A percentile compares a stretch with the other conserved stretches of the same genome.
phyloP scores from a whole-genome alignment of 1,284 basidiomycete species.

The Moesziomyces parantarcticus region DNA sequence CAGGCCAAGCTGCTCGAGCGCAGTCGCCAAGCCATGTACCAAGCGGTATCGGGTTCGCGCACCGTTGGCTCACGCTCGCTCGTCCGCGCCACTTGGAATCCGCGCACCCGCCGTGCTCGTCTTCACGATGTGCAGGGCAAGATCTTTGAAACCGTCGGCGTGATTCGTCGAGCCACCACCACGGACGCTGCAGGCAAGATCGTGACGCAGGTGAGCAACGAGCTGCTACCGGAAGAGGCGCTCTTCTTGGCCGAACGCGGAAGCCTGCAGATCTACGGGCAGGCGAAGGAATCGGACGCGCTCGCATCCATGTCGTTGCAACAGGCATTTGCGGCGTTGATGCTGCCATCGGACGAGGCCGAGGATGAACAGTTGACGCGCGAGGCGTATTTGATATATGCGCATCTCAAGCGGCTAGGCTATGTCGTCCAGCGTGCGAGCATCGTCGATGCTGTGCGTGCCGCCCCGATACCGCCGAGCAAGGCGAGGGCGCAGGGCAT shows the following conservation, averaged over 20 bases:
- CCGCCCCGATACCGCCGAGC: slow-evolving; percentile 17
- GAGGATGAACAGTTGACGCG: slow-evolving; percentile 78
- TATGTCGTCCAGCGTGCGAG: slow-evolving; percentile 82
- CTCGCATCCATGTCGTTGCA: slow-evolving; percentile 83
- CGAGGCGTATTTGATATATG: slow-evolving; percentile 90
- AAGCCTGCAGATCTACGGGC: slow-evolving; percentile 27
- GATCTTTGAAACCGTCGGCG: slow-evolving; percentile 57
- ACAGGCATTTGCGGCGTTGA: slow-evolving; percentile 85
- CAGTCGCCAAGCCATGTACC: slow-evolving; percentile 85
- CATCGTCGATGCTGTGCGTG: slow-evolving; percentile 45
- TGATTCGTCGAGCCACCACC: slow-evolving; percentile 27
- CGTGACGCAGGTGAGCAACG: slow-evolving; percentile 66
- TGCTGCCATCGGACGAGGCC: slow-evolving; percentile 64
- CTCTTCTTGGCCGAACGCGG: slow-evolving; percentile 84
- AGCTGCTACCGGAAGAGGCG: slow-evolving; percentile 91
- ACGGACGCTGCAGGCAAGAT: slow-evolving; percentile 9
- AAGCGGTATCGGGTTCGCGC: slow-evolving; percentile 78
- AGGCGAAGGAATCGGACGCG: slow-evolving; percentile 54
- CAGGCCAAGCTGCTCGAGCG: slow-evolving; percentile 83
- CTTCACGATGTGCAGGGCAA: slow-evolving; percentile 56
- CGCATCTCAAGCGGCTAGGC: slow-evolving; percentile 89
- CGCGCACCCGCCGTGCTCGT: slow-evolving; percentile 47
- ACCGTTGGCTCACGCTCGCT: slow-evolving; percentile 41
- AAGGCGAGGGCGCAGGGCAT: slow-evolving; percentile 18
- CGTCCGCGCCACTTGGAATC: slow-evolving; percentile 57